A percentile compares a stretch with the other conserved stretches of the same genome.
phyloP scores from a whole-genome alignment of 257 asterid species.

The Jacaranda mimosifolia region DNA sequence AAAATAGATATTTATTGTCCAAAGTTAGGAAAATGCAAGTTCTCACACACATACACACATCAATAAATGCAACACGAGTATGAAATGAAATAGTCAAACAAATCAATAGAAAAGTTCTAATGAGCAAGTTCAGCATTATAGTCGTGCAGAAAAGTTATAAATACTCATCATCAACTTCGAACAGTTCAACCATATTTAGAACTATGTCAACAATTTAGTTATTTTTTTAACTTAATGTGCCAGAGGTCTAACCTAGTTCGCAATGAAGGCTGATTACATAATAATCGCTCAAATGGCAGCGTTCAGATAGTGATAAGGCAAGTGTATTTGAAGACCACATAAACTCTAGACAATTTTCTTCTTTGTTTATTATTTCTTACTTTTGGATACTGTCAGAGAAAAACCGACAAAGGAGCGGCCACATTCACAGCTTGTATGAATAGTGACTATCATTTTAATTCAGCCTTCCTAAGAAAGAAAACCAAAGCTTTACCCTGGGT shows the following conservation, averaged over 20 bases:
- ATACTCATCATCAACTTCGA: neutral
- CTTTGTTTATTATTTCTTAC: neutral
- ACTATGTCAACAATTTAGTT: neutral
- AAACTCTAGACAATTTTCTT: neutral
- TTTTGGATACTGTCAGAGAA: neutral
- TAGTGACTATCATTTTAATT: neutral
- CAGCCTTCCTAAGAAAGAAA: slow-evolving; percentile 3
- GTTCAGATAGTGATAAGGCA: slow-evolving; percentile 2
- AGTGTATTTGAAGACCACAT: neutral
- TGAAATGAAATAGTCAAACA: neutral
- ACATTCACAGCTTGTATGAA: neutral
- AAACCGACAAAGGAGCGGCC: neutral
- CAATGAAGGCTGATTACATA: neutral
- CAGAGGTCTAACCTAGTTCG: neutral
- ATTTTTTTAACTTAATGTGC: neutral
- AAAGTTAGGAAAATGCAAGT: neutral
- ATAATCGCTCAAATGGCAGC: slow-evolving; percentile 7
- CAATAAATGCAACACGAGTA: neutral
- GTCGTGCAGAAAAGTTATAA: neutral
- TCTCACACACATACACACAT: slow-evolving; percentile 6
- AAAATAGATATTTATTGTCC: neutral
- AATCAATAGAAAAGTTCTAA: neutral
- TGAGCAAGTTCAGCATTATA: neutral
- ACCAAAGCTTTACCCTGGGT: neutral
- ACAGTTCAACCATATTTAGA: slow-evolving; percentile 10